phyloP scores from a whole-genome alignment of 2,329 filamentous ascomycete genomes.

The Ophiocordyceps camponoti-leonardi region DNA sequence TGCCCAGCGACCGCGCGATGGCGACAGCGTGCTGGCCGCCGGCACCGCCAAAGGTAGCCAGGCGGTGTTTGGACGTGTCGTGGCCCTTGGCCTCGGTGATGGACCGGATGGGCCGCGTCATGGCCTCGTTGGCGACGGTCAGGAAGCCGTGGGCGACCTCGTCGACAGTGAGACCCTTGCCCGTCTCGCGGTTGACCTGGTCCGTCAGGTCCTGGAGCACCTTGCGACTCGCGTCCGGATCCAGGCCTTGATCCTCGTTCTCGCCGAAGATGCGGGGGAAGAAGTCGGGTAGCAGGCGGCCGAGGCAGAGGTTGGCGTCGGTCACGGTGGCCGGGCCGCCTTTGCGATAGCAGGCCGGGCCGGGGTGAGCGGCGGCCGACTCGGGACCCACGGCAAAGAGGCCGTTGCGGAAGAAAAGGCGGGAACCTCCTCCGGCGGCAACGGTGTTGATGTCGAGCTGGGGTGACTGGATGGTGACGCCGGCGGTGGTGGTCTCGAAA shows the following conservation, averaged over 20 bases:
- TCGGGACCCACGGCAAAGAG: slow-evolving; percentile 59
- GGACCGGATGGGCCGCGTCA: slow-evolving; percentile 17
- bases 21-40: slow-evolving; percentile 27
- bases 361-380: slow-evolving; percentile 52
- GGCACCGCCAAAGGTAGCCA: slow-evolving; percentile 19
- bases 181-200: slow-evolving; percentile 20
- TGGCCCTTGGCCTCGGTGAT: slow-evolving; percentile 18
- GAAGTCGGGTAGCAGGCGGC: slow-evolving; percentile 41
- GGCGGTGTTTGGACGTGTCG: slow-evolving; percentile 16
- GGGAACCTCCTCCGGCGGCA: slow-evolving; percentile 56
- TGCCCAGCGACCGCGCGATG: slow-evolving; percentile 24
- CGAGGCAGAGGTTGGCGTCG: slow-evolving; percentile 54
- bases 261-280: slow-evolving; percentile 43
- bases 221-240: slow-evolving; percentile 21
- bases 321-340: slow-evolving; percentile 55
- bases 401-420: slow-evolving; percentile 54
- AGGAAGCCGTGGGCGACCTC: slow-evolving; percentile 19
- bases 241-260: slow-evolving; percentile 15
- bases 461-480: slow-evolving; percentile 61
- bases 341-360: slow-evolving; percentile 58
- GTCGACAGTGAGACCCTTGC: slow-evolving; percentile 9
- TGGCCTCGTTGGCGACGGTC: slow-evolving; percentile 18
- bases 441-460: slow-evolving; percentile 74
- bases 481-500: slow-evolving; percentile 64
- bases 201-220: slow-evolving; percentile 17